A percentile compares a stretch with the other conserved stretches of the same genome.
Evolutionary conservation across 176 grass and related monocot species (phyloP).

Genomic region (Carex cristatella): DNA sequence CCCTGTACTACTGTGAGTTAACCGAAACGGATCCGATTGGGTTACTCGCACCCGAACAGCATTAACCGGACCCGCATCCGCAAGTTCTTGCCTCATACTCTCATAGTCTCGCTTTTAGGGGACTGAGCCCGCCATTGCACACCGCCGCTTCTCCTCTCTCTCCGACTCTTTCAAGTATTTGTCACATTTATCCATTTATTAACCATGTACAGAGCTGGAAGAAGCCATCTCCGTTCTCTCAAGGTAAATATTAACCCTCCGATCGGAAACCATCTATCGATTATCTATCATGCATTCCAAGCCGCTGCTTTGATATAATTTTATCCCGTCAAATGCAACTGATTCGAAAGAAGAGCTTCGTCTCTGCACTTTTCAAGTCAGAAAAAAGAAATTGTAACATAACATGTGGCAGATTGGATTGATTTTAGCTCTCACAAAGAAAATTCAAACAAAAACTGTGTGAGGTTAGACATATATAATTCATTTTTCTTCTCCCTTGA

Average conservation of each 20-base stretch:
- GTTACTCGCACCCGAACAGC: background rate
- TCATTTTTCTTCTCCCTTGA: background rate
- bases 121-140: background rate
- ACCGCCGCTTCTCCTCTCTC: background rate
- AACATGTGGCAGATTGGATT: background rate
- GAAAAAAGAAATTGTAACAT: background rate
- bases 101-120: background rate
- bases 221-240: background rate
- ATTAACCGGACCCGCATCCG: background rate
- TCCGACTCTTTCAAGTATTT: background rate
- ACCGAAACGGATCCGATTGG: background rate
- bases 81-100: background rate
- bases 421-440: background rate
- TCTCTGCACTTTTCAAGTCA: background rate
- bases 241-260: background rate
- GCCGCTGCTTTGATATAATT: background rate
- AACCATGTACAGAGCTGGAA: slow-evolving; percentile 1
- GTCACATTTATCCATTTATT: background rate
- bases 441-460: background rate
- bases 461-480: background rate
- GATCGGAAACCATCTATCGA: background rate
- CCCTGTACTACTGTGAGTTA: no score
- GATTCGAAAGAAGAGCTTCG: background rate
- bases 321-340: background rate
- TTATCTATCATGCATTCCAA: background rate